These are phyloP conservation scores for Alternaria longipes DNA, from an alignment of 2,329 filamentous ascomycete species.

Conservation along the genomic window DNA sequence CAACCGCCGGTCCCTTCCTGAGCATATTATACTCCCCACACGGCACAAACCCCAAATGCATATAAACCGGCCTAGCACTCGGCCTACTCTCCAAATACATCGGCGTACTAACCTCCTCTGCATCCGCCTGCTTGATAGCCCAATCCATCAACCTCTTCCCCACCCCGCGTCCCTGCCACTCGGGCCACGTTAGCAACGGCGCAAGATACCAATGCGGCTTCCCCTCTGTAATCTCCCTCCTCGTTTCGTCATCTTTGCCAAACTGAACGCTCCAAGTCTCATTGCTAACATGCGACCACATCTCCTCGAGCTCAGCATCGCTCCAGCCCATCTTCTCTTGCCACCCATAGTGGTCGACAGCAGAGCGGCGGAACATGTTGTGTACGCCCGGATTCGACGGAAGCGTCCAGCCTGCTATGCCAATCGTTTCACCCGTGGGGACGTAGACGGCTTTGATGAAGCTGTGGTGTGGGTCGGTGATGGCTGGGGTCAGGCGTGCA, in stretches of 20 bases:
- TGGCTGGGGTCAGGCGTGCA: slow-evolving; percentile 29
- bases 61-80: slow-evolving; percentile 39
- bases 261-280: slow-evolving; percentile 34
- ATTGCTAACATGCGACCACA: slow-evolving; percentile 31
- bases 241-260: slow-evolving; percentile 27
- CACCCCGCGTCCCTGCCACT: slow-evolving; percentile 42
- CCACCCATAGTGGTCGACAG: slow-evolving; percentile 34
- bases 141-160: slow-evolving; percentile 41
- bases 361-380: slow-evolving; percentile 32
- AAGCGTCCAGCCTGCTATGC: slow-evolving; percentile 40
- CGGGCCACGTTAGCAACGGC: slow-evolving; percentile 39
- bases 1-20: slow-evolving; percentile 29
- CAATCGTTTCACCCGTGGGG: slow-evolving; percentile 32
- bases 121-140: slow-evolving; percentile 45
- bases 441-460: slow-evolving; percentile 42
- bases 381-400: slow-evolving; percentile 28
- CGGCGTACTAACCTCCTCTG: slow-evolving; percentile 18
- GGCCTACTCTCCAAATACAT: slow-evolving; percentile 43
- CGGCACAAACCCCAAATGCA: slow-evolving; percentile 41
- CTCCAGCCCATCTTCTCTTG: slow-evolving; percentile 30
- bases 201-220: slow-evolving; percentile 47
- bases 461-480: slow-evolving; percentile 25
- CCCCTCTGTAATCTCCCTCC: slow-evolving; percentile 25
- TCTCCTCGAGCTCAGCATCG: slow-evolving; percentile 36
- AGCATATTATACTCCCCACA: slow-evolving; percentile 28